Percentiles rank a stretch among this genome's conserved stretches.
Conservation (phyloP, 139 green algal genomes). For the Coccomyxa sp. region DNA sequence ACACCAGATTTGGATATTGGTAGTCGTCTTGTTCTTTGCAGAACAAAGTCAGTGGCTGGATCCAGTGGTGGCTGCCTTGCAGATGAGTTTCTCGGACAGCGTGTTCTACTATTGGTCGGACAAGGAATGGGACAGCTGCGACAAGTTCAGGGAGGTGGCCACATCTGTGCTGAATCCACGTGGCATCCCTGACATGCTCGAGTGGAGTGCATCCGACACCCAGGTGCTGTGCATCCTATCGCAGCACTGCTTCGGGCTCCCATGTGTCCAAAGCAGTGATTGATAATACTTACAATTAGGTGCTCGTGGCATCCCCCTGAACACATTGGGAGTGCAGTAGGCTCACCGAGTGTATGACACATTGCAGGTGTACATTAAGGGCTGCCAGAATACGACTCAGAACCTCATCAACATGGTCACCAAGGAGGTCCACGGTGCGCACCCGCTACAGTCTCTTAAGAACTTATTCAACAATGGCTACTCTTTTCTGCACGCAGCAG, state of each 20-base stretch:
- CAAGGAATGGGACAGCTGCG: neutral
- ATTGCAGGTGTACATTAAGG: neutral
- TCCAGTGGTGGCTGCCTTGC: neutral
- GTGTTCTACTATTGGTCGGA: neutral
- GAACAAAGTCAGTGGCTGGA: neutral
- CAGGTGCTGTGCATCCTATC: neutral
- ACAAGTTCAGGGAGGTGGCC: neutral
- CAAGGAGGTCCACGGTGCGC: neutral
- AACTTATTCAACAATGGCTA: too few species aligned
- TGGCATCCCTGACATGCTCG: neutral
- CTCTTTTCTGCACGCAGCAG: too few species aligned
- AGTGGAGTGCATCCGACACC: neutral
- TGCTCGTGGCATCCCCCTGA: neutral
- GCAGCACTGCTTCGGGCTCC: neutral
- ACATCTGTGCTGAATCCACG: neutral
- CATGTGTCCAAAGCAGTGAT: neutral
- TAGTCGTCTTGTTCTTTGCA: too few species aligned
- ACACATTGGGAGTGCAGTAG: neutral
- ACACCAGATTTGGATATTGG: too few species aligned
- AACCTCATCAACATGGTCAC: neutral
- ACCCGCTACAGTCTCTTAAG: neutral
- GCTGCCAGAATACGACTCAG: neutral
- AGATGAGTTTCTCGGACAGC: neutral
- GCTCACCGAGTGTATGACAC: neutral
- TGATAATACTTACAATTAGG: neutral